Evolutionary conservation across 306 rosid genomes (phyloP).

Genomic region (Dalbergia oliveri): DNA sequence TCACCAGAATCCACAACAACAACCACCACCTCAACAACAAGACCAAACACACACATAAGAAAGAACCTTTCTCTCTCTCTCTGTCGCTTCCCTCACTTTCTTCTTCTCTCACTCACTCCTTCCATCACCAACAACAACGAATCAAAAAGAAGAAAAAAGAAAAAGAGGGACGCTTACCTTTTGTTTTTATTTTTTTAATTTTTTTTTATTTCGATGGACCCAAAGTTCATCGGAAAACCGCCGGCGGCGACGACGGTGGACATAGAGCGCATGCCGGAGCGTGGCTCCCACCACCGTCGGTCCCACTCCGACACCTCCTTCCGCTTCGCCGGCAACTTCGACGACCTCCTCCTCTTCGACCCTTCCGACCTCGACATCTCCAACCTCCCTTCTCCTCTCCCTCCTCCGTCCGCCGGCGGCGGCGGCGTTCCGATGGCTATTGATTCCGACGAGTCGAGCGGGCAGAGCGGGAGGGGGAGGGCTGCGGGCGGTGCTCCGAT

Average conservation of each 20-base stretch:
- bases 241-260: constrained; percentile 55
- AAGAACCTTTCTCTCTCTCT: not conserved
- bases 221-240: constrained; percentile 57
- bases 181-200: not conserved
- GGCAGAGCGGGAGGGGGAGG: constrained; percentile 46
- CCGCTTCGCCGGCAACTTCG: constrained; percentile 80
- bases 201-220: constrained; percentile 51
- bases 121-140: not conserved
- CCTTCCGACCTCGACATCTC: constrained; percentile 91
- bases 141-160: not conserved
- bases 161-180: not conserved
- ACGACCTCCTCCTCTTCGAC: constrained; percentile 91
- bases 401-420: constrained; percentile 48
- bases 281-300: constrained; percentile 91
- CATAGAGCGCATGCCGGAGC: constrained; percentile 82
- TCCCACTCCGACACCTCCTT: constrained; percentile 91
- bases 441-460: constrained; percentile 70
- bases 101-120: not conserved
- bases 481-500: constrained; percentile 32
- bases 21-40: not conserved
- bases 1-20: not conserved
- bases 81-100: not conserved
- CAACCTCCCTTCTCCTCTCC: constrained; percentile 64
- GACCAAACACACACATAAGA: not conserved
- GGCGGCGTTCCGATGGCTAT: constrained; percentile 48